These are phyloP conservation scores for Apium graveolens DNA, from an alignment of 129 eudicot genomes.

Conservation along the genomic window DNA sequence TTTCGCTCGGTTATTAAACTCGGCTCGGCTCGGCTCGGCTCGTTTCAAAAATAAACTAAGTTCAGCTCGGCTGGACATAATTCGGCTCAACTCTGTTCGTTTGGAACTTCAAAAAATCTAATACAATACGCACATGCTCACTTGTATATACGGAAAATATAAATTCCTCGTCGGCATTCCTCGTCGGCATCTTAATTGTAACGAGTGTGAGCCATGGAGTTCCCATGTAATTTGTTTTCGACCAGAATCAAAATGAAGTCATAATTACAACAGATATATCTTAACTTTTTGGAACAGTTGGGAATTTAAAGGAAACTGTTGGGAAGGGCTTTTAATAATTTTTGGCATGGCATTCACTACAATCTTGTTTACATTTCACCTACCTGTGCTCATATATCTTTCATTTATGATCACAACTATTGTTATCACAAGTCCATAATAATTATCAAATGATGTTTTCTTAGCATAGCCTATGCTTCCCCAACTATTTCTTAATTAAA, in stretches of 20 bases:
- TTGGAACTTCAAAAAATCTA: too few species aligned
- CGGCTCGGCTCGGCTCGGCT: too few species aligned
- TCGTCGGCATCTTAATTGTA: too few species aligned
- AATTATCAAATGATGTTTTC: neutral
- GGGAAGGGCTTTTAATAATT: neutral
- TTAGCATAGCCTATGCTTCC: neutral
- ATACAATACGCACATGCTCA: too few species aligned
- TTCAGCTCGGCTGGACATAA: too few species aligned
- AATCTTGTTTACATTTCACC: neutral
- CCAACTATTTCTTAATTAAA: neutral
- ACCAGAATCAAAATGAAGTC: neutral
- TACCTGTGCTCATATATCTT: neutral
- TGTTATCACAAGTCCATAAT: neutral
- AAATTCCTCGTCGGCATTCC: too few species aligned
- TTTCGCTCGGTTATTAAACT: too few species aligned
- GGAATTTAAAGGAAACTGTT: neutral
- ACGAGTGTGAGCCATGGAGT: neutral
- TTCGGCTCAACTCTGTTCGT: too few species aligned
- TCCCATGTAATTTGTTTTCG: neutral
- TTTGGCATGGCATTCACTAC: neutral
- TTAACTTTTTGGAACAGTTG: neutral
- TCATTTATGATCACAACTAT: neutral
- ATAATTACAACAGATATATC: neutral
- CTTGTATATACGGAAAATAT: too few species aligned
- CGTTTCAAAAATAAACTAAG: too few species aligned